A percentile compares a stretch with the other conserved stretches of the same genome.
These are phyloP conservation scores for Suillus subluteus DNA, from an alignment of 768 basidiomycete genomes.

Conservation along the genomic window DNA sequence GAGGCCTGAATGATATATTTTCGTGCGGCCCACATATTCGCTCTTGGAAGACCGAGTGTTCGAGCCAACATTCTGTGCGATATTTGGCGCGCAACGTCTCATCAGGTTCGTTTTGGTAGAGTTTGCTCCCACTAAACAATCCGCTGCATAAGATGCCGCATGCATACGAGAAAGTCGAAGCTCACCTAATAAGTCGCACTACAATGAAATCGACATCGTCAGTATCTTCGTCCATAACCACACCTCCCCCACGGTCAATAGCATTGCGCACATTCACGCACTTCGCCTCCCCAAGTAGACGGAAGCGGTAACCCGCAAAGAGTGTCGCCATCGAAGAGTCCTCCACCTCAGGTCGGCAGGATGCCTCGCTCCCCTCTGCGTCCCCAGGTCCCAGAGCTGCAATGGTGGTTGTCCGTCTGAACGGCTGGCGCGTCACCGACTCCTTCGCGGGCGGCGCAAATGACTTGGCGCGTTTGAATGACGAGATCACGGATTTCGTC, in stretches of 20 bases:
- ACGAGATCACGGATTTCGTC: slow-evolving; percentile 47
- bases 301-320: slow-evolving; percentile 61
- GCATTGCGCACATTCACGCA: slow-evolving; percentile 58
- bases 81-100: slow-evolving; percentile 52
- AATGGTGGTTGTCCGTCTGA: slow-evolving; percentile 45
- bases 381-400: slow-evolving; percentile 19
- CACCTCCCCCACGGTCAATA: slow-evolving; percentile 61
- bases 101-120: slow-evolving; percentile 63
- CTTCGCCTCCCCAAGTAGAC: slow-evolving; percentile 70
- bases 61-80: slow-evolving; percentile 94
- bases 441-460: slow-evolving; percentile 50
- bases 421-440: slow-evolving; percentile 43
- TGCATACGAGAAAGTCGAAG: background rate
- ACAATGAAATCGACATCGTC: slow-evolving; percentile 65
- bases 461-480: slow-evolving; percentile 66
- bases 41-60: slow-evolving; percentile 79
- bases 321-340: slow-evolving; percentile 29
- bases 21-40: slow-evolving; percentile 69
- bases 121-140: slow-evolving; percentile 63
- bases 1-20: slow-evolving; percentile 71
- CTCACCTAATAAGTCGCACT: slow-evolving; percentile 75
- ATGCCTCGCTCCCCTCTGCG: slow-evolving; percentile 22
- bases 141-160: background rate
- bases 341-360: slow-evolving; percentile 4
- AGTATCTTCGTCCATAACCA: slow-evolving; percentile 47